phyloP scores from a whole-genome alignment of 768 basidiomycete species.

The Sporobolomyces roseus region DNA sequence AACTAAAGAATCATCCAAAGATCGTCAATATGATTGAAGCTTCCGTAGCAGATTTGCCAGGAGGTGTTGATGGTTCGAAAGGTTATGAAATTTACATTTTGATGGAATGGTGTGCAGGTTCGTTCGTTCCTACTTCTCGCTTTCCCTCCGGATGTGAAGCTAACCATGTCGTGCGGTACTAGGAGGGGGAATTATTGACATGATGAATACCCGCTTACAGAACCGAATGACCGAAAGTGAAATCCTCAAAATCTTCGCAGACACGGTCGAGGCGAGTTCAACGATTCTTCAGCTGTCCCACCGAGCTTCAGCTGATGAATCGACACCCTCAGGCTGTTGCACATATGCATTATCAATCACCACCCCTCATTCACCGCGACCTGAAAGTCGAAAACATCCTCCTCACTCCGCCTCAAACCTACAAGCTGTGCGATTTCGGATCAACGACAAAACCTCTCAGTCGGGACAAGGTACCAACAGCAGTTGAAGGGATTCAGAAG shows the following conservation, averaged over 20 bases:
- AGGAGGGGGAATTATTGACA: conserved; percentile 99
- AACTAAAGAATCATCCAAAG: conserved; percentile 81
- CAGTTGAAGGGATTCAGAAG: conserved; percentile 74
- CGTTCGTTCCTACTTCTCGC: background rate
- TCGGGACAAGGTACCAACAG: conserved; percentile 62
- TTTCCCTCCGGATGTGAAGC: background rate
- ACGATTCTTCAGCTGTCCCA: background rate
- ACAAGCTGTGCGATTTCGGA: conserved; percentile 97
- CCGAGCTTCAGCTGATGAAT: background rate
- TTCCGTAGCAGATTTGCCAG: conserved; percentile 76
- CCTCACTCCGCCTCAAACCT: conserved; percentile 73
- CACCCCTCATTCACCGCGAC: conserved; percentile 89
- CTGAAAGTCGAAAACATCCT: conserved; percentile 99
- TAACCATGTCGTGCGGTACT: background rate
- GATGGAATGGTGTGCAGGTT: conserved; percentile 95
- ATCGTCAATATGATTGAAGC: conserved; percentile 96
- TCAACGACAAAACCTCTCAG: conserved; percentile 71
- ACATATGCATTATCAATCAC: conserved; percentile 88
- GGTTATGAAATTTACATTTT: conserved; percentile 93
- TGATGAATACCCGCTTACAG: conserved; percentile 95
- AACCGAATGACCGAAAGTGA: conserved; percentile 93
- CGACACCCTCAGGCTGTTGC: conserved; percentile 62
- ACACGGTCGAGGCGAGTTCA: conserved; percentile 72
- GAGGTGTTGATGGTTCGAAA: conserved; percentile 53
- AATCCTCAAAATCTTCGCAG: conserved; percentile 95